These are phyloP conservation scores for Raffaelea albimanens DNA, from an alignment of 2,329 filamentous ascomycete genomes.

Conservation along the genomic window DNA sequence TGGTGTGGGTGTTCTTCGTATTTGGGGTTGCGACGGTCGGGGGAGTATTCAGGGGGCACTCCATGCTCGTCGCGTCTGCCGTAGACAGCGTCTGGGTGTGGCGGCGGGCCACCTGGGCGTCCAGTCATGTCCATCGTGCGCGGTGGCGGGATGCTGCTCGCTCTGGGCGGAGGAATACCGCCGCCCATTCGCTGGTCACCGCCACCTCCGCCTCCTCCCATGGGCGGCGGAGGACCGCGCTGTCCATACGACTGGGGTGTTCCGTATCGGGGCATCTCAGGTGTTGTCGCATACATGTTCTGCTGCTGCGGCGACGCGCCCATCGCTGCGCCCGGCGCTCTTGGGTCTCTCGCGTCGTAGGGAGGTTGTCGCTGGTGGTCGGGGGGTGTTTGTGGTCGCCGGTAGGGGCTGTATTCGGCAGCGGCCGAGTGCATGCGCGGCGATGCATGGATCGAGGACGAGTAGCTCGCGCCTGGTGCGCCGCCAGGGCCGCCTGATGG, in stretches of 20 bases:
- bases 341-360: slow-evolving; percentile 27
- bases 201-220: slow-evolving; percentile 33
- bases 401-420: slow-evolving; percentile 52
- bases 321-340: slow-evolving; percentile 37
- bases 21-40: slow-evolving; percentile 40
- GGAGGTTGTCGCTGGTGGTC: slow-evolving; percentile 51
- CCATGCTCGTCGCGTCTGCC: slow-evolving; percentile 38
- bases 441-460: slow-evolving; percentile 41
- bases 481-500: slow-evolving; percentile 27
- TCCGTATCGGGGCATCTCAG: slow-evolving; percentile 48
- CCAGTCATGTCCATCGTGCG: slow-evolving; percentile 37
- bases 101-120: slow-evolving; percentile 19
- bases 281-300: slow-evolving; percentile 38
- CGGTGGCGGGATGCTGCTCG: slow-evolving; percentile 33
- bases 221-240: slow-evolving; percentile 37
- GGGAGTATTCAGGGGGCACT: slow-evolving; percentile 37
- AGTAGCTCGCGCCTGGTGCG: slow-evolving; percentile 25
- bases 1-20: slow-evolving; percentile 36
- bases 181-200: slow-evolving; percentile 24
- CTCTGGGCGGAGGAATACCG: slow-evolving; percentile 34
- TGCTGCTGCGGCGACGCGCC: slow-evolving; percentile 11
- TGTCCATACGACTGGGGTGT: slow-evolving; percentile 47
- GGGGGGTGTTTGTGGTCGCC: slow-evolving; percentile 60
- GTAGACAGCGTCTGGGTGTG: slow-evolving; percentile 25
- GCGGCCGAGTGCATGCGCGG: slow-evolving; percentile 44